phyloP scores from a whole-genome alignment of 1,139 yeast genomes.

The Saccharomycopsis hybrid region DNA sequence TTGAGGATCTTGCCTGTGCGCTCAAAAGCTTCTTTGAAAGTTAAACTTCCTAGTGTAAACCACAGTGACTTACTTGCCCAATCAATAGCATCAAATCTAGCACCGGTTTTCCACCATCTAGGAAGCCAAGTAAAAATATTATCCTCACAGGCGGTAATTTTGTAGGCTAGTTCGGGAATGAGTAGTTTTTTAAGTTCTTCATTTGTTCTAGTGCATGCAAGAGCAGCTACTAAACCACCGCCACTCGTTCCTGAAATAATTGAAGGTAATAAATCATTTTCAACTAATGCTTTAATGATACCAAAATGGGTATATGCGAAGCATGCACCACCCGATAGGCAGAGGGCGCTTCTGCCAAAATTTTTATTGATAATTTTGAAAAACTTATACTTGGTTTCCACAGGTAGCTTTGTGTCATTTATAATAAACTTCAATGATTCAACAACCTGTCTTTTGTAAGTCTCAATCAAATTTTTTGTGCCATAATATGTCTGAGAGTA shows the following conservation, averaged over 20 bases:
- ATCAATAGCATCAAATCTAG: conserved; percentile 64
- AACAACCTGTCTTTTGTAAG: conserved; percentile 49
- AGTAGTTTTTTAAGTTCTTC: conserved; percentile 54
- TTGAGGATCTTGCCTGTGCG: conserved; percentile 67
- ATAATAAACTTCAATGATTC: conserved; percentile 41
- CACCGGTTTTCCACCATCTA: conserved; percentile 70
- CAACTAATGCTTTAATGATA: conserved; percentile 62
- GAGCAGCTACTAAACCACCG: conserved; percentile 75
- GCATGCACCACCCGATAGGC: conserved; percentile 76
- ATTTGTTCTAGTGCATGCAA: conserved; percentile 64
- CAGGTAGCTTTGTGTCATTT: conserved; percentile 34
- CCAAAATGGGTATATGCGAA: conserved; percentile 79
- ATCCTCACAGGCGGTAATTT: conserved; percentile 68
- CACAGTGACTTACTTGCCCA: conserved; percentile 69
- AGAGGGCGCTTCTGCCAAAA: conserved; percentile 67
- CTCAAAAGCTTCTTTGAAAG: conserved; percentile 64
- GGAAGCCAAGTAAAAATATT: conserved; percentile 55
- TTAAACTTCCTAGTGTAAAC: conserved; percentile 67
- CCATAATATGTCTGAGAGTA: conserved; percentile 75
- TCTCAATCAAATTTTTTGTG: conserved; percentile 55
- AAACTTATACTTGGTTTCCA: conserved; percentile 42
- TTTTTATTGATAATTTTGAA: conserved; percentile 56
- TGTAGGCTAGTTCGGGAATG: conserved; percentile 56
- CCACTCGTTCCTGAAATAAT: conserved; percentile 78
- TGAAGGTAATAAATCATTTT: conserved; percentile 58